Evolutionary conservation across 106 monocot species (phyloP).

Genomic region (Xerophyta viscosa): DNA sequence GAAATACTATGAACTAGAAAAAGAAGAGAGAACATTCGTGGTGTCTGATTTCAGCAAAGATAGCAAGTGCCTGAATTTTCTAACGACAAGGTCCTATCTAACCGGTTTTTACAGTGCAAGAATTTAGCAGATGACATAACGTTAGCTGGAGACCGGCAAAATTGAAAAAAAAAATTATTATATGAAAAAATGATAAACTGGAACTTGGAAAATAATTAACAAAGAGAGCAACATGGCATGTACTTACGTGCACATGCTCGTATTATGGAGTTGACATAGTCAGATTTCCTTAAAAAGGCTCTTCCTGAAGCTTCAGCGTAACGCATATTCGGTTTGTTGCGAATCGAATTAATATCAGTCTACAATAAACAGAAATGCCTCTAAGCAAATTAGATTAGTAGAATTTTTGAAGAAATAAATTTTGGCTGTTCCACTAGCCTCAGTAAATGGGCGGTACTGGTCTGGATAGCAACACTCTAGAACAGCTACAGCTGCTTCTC

Average conservation of each 20-base stretch:
- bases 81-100: too few species aligned
- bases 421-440: constrained; percentile 22
- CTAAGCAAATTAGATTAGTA: not conserved
- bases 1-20: too few species aligned
- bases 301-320: constrained; percentile 68
- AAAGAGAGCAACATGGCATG: too few species aligned
- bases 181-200: too few species aligned
- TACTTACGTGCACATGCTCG: constrained; percentile 78
- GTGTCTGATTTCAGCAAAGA: too few species aligned
- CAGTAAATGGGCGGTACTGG: constrained; percentile 48
- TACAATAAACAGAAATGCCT: constrained; percentile 22
- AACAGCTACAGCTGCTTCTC: constrained; percentile 80
- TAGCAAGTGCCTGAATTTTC: too few species aligned
- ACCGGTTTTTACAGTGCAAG: too few species aligned
- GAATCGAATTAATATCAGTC: constrained; percentile 64
- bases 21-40: too few species aligned
- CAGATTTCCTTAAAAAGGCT: constrained; percentile 62
- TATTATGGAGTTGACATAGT: constrained; percentile 64
- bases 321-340: constrained; percentile 64
- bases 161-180: too few species aligned
- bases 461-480: constrained; percentile 65
- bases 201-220: too few species aligned
- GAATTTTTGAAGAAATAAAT: not conserved
- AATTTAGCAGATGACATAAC: too few species aligned
- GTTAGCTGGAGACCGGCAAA: too few species aligned